Base-by-base conservation (phyloP, 176 grass and related monocot species). In the Phoenix dactylifera region DNA sequence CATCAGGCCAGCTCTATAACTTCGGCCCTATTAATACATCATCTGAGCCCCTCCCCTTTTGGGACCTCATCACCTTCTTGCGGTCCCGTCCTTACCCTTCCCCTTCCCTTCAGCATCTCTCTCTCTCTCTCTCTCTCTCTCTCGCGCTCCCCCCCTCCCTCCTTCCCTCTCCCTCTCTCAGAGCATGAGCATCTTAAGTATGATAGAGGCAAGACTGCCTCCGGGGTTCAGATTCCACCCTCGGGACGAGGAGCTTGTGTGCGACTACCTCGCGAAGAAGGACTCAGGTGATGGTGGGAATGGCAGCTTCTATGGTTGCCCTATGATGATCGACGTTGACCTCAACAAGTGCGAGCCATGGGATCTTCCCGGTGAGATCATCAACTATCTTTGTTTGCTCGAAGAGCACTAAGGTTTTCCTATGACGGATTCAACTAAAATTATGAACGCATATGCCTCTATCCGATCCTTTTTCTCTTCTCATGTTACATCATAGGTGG, bases 221-320 rank as follows among this genome's bases (percentile, higher is more conserved):
- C 80, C 91, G 44, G 91, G 91, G 35, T 95, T 95, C 71, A 65
- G 86, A 17, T 95, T 95, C 77, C 91, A 95, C 61, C 91, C 91
- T 2, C 74, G 72, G 7, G 91, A 95, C 55, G 91, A 95, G 67
- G 91, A 95, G 72, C 83, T 95, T n/a, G 86, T 95, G 60, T 71
- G 89, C 15, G 91, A 95, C 71, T 95, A 95, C 77, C 91, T 95
- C 4, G 49, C 53, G 0, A 95, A 54, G 74, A 95, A 82, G 65
- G 67, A 83, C 26, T 4, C 16, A 6, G 3, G 53, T 18, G n/a
- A 3, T 1, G 59, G 51, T 15, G 60, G 49, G 9, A 63, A 25
- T 22, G 71, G 60, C 4, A 65, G 54, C 61, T 66, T 75, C 63
- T 81, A 84, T 64, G 86, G 74, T 57, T 83, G 68, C 65, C 86